Evolutionary conservation across 768 basidiomycete species (phyloP).

Genomic region (Leccinum fibrillosum): DNA sequence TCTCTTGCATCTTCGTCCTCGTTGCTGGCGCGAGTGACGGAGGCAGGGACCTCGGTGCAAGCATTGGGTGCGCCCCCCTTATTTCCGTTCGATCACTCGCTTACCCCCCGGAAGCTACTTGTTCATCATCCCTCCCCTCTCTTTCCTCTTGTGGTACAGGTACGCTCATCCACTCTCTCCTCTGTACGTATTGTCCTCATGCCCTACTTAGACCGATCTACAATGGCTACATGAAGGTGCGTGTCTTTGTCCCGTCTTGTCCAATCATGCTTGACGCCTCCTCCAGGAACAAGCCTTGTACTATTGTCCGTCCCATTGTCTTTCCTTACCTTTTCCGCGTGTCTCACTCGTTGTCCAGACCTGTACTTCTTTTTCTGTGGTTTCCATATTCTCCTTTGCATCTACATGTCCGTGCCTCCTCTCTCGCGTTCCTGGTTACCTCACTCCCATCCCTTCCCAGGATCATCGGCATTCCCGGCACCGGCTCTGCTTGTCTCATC

Average conservation of each 20-base stretch:
- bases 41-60: conserved; percentile 75
- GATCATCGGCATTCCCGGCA: conserved; percentile 94
- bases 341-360: conserved; percentile 48
- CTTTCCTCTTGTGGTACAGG: conserved; percentile 97
- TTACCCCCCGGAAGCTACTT: conserved; percentile 54
- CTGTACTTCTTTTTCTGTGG: conserved; percentile 96
- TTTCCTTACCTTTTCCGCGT: conserved; percentile 1
- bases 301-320: conserved; percentile 64
- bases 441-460: conserved; percentile 40
- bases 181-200: conserved; percentile 5
- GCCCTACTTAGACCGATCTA: conserved; percentile 73
- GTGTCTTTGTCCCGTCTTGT: conserved; percentile 24
- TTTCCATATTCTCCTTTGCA: conserved; percentile 88
- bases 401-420: conserved; percentile 71
- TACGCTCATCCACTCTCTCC: conserved; percentile 34
- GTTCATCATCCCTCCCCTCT: conserved; percentile 69
- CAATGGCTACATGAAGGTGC: conserved; percentile 95
- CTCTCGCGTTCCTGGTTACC: conserved; percentile 4
- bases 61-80: conserved; percentile 61
- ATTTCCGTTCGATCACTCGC: conserved; percentile 21
- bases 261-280: conserved; percentile 14
- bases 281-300: conserved; percentile 87
- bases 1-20: conserved; percentile 86
- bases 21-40: conserved; percentile 73
- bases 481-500: conserved; percentile 93